phyloP scores from a whole-genome alignment of 1,139 yeast species.

The Hemisphaericaspora xylofermentans region DNA sequence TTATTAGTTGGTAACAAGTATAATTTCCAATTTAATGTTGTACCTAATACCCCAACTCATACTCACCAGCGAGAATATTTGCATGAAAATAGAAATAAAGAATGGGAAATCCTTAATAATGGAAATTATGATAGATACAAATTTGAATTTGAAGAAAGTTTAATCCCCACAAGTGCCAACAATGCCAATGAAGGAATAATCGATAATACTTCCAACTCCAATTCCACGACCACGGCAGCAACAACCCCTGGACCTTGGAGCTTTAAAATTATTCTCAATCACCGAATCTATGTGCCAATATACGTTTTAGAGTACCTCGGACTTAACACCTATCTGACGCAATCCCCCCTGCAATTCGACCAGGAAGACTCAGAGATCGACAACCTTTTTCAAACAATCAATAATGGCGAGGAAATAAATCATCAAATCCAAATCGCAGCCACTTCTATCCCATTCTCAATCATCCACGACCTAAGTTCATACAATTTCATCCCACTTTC shows the following conservation, averaged over 20 bases:
- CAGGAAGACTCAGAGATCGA: constrained; percentile 4
- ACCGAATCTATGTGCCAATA: constrained; percentile 28
- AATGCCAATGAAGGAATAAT: constrained; percentile 2
- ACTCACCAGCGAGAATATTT: constrained; percentile 18
- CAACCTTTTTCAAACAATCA: constrained; percentile 19
- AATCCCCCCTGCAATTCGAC: not conserved
- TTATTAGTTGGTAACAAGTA: constrained; percentile 17
- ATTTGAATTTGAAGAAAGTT: constrained; percentile 12
- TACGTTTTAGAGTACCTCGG: constrained; percentile 34
- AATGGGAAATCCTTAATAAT: constrained; percentile 19
- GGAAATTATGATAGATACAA: constrained; percentile 4
- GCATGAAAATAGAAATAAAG: constrained; percentile 19
- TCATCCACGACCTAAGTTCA: constrained; percentile 10
- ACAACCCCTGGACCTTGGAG: constrained; percentile 16
- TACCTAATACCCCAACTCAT: constrained; percentile 7
- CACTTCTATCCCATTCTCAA: constrained; percentile 8
- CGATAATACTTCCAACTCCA: not conserved
- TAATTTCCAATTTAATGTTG: constrained; percentile 8
- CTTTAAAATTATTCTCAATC: constrained; percentile 24
- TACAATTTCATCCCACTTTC: constrained; percentile 22
- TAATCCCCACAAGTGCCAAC: constrained; percentile 7
- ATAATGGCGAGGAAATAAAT: constrained; percentile 19
- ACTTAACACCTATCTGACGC: constrained; percentile 16
- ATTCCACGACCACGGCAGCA: too few relatives aligned
- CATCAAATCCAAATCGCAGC: constrained; percentile 8